These are phyloP conservation scores for Bassia scoparia DNA, from an alignment of 148 eudicot species.

Conservation along the genomic window DNA sequence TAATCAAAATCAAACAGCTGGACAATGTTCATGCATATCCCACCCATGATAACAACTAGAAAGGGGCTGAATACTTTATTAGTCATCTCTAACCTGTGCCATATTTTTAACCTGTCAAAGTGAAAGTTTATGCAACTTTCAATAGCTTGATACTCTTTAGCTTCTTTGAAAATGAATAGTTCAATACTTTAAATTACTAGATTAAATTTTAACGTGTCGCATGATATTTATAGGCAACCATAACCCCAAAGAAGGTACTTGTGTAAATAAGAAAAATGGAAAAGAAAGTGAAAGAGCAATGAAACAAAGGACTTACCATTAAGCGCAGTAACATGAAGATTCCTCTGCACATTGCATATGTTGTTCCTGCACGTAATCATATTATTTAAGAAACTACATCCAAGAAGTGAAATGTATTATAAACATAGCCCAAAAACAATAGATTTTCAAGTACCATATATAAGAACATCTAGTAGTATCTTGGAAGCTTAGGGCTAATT, in stretches of 20 bases:
- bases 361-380: constrained; percentile 67
- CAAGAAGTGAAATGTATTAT: neutral
- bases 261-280: neutral
- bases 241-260: neutral
- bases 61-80: neutral
- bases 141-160: neutral
- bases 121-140: neutral
- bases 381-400: constrained; percentile 6
- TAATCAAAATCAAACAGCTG: neutral
- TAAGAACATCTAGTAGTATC: constrained; percentile 86
- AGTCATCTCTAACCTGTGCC: neutral
- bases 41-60: neutral
- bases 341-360: constrained; percentile 75
- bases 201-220: neutral
- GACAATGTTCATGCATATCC: neutral
- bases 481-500: constrained; percentile 95
- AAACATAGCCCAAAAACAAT: neutral
- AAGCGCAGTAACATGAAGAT: constrained; percentile 54
- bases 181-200: neutral
- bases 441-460: constrained; percentile 53
- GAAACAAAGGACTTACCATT: constrained; percentile 58
- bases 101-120: neutral
- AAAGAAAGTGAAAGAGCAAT: neutral
- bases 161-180: neutral
- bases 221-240: neutral